Evolutionary conservation across 2,329 filamentous ascomycete genomes (phyloP), one percentile per base, ranked within the genome.

Genomic region (Teratosphaeria gauchensis): DNA sequence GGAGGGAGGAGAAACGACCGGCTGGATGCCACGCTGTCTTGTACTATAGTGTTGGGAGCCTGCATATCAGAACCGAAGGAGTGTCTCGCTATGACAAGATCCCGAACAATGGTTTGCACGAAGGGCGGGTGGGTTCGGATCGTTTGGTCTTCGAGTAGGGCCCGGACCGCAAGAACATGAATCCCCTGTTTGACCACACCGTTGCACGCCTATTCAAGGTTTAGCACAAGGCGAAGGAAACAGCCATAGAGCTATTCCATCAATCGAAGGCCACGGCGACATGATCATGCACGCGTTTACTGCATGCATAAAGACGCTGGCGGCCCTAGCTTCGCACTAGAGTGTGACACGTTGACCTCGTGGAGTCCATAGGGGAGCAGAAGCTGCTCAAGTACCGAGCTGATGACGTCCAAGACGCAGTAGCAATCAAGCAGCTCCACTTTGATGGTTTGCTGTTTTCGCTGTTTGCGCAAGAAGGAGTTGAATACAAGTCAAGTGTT

Each of bases 311-410:
- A 57, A 30, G 48, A 57, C 16, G 35, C 28, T 56, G 38, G 35
- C 38, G 5, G 31, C 21, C 55, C 35, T 51, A 51, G 38, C 30
- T 21, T 28, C 28, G 16, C 54, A 31, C 54, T 56, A 59, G 32
- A 53, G 35, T 5, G 51, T 53, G 58, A 59, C 35, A 59, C 58
- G 58, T 59, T 30, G 58, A 28, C n/a, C 32, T 19, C 32, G 46
- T 53, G 48, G 46, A 54, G 38, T 55, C 53, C 30, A 33, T 35
- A 42, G 21, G 24, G n/a, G 51, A 35, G 16, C 28, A 14, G 14
- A 53, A 42, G 33, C 46, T 30, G 19, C 21, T 48, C 19, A 32
- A 33, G 33, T 19, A 54, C 51, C 33, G 52, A 28, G 7, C n/a
- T 19, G 32, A 58, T 58, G 57, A 58, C 57, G 57, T 51, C 19